Evolutionary conservation across 108 stramenopile genomes (phyloP), one percentile per base, ranked within the genome.

Genomic region (Aurantiochytrium sp.): DNA sequence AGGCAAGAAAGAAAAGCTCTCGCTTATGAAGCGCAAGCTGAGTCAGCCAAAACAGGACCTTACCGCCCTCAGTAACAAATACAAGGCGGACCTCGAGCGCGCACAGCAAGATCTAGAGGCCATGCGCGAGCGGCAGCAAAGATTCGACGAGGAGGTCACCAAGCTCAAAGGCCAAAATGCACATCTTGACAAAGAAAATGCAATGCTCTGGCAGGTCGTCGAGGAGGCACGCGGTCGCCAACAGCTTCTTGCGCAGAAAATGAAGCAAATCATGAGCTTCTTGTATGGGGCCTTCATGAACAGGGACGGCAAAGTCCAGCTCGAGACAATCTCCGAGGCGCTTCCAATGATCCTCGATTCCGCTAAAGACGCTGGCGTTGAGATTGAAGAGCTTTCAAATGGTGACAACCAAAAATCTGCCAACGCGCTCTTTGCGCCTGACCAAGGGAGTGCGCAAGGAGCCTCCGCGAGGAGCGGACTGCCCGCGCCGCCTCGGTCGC

Each of bases 251-350:
- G 29, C 23, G 58, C 42, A 47, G 14, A 16, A 19, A 8, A 72
- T 89, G 89, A 5, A 89, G 89, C 89, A 87, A 16, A 88, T 89
- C 25, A 58, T 88, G 53, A n/a, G 8, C 10, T 57, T 89, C 44
- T 18, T 72, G 10, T 89, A 88, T 35, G 42, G 64, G 21, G 64
- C 18, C 35, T 35, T 71, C 10, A 72, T 89, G 69, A 71, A 76
- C 58, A 47, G 49, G 76, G 76, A 83, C 49, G 76, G 51, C n/a
- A 23, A 53, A 18, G 51, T 18, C n/a, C 76, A 28, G 45, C 49
- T 83, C 28, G 49, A 21, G 25, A 53, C 19, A 14, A 23, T 83
- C 4, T n/a, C 49, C 16, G 51, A 53, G 25, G 25, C 51, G 10
- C 51, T 83, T 47, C 76, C 76, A 43, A 83, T 25, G n/a, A 47